These are phyloP conservation scores for Phytophthora melonis DNA, from an alignment of 352 stramenopile genomes.

Conservation along the genomic window DNA sequence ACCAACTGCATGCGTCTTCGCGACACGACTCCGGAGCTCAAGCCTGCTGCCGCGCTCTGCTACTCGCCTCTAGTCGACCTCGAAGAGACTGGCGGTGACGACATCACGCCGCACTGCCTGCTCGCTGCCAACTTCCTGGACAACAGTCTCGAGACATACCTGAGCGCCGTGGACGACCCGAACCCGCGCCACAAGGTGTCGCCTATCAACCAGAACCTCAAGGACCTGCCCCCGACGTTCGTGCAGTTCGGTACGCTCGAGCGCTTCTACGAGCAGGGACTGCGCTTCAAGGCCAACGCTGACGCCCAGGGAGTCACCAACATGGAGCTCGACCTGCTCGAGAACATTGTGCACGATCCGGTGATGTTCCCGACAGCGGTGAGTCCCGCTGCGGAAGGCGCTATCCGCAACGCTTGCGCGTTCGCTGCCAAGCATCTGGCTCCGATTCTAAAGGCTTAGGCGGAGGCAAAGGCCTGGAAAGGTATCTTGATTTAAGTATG, in stretches of 20 bases:
- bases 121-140: conserved; percentile 30
- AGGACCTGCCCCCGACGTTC: conserved; percentile 39
- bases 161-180: conserved; percentile 13
- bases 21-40: conserved; percentile 12
- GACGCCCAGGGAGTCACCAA: conserved; percentile 33
- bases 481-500: too few relatives aligned
- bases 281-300: conserved; percentile 34
- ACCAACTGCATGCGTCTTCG: conserved; percentile 24
- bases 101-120: conserved; percentile 28
- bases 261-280: conserved; percentile 35
- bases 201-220: conserved; percentile 42
- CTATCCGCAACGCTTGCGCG: conserved; percentile 24
- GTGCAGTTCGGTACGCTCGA: conserved; percentile 39
- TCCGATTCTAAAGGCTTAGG: background rate
- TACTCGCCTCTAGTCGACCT: conserved; percentile 30
- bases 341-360: conserved; percentile 39
- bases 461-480: too few relatives aligned
- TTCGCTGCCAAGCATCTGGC: conserved; percentile 12
- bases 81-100: conserved; percentile 6
- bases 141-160: conserved; percentile 18
- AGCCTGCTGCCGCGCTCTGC: conserved; percentile 9
- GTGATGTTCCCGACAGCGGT: conserved; percentile 39
- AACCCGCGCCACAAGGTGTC: conserved; percentile 23
- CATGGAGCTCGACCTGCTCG: conserved; percentile 44
- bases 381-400: conserved; percentile 26